phyloP scores from a whole-genome alignment of 2,329 filamentous ascomycete species.

The Ophidiomyces ophidiicola region DNA sequence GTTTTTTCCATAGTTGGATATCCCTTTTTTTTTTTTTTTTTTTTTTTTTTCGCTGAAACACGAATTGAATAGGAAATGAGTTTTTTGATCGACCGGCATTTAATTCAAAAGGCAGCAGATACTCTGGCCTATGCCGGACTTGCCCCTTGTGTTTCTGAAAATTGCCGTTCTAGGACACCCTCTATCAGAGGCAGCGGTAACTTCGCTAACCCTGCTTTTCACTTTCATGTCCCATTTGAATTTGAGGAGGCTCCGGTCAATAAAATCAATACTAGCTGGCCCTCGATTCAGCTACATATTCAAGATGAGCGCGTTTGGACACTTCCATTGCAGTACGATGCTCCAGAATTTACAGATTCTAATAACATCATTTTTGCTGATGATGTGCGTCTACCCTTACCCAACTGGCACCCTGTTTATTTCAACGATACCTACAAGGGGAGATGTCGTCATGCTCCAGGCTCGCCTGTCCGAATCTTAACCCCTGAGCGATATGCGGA shows the following conservation, averaged over 20 bases:
- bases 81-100: not conserved
- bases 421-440: not conserved
- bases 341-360: too few relatives aligned
- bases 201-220: conserved; percentile 1
- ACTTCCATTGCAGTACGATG: not conserved
- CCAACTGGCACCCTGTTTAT: not conserved
- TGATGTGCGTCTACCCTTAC: not conserved
- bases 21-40: not conserved
- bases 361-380: not conserved
- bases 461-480: not conserved
- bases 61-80: conserved; percentile 6
- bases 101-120: not conserved
- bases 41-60: too few relatives aligned
- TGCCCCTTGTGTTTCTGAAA: not conserved
- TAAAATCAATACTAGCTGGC: not conserved
- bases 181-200: not conserved
- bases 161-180: conserved; percentile 1
- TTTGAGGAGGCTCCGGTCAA: too few relatives aligned
- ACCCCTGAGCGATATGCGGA: conserved; percentile 1
- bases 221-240: conserved; percentile 3
- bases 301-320: conserved; percentile 2
- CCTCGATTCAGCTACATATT: conserved; percentile 5
- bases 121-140: not conserved
- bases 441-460: not conserved
- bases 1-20: not conserved